Evolutionary conservation across 2,329 filamentous ascomycete species (phyloP).

Genomic region (Cladophialophora bantiana): DNA sequence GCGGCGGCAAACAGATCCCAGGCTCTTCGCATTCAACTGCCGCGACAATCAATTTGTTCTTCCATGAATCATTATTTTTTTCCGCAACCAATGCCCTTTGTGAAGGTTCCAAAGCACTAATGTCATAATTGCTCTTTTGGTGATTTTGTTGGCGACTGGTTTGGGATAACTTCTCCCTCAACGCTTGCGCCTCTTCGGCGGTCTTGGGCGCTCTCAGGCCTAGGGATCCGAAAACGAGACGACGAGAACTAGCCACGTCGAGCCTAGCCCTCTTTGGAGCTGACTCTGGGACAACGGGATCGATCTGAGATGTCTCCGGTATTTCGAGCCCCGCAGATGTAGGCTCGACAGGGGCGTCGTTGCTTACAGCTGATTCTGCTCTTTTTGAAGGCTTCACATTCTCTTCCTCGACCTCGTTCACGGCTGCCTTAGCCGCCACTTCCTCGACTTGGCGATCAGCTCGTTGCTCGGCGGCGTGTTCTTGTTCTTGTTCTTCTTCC

Average conservation of each 20-base stretch:
- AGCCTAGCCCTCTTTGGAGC: constrained; percentile 52
- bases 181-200: constrained; percentile 71
- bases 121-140: not conserved
- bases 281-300: constrained; percentile 10
- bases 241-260: constrained; percentile 68
- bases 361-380: not conserved
- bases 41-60: constrained; percentile 72
- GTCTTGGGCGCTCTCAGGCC: constrained; percentile 73
- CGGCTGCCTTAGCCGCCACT: not conserved
- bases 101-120: constrained; percentile 6
- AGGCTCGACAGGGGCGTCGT: not conserved
- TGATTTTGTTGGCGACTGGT: constrained; percentile 41
- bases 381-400: constrained; percentile 3
- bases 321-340: constrained; percentile 5
- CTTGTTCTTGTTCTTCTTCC: constrained; percentile 7
- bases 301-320: constrained; percentile 6
- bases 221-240: constrained; percentile 75
- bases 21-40: constrained; percentile 86
- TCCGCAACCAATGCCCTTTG: constrained; percentile 54
- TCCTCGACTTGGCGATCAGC: not conserved
- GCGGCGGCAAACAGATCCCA: constrained; percentile 71
- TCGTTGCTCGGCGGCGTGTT: not conserved
- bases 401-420: constrained; percentile 2
- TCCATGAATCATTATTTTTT: constrained; percentile 64
- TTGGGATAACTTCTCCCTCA: constrained; percentile 60